These are phyloP conservation scores for Dictyostelium brefeldianum DNA, from an alignment of 78 protist species.

Conservation along the genomic window DNA sequence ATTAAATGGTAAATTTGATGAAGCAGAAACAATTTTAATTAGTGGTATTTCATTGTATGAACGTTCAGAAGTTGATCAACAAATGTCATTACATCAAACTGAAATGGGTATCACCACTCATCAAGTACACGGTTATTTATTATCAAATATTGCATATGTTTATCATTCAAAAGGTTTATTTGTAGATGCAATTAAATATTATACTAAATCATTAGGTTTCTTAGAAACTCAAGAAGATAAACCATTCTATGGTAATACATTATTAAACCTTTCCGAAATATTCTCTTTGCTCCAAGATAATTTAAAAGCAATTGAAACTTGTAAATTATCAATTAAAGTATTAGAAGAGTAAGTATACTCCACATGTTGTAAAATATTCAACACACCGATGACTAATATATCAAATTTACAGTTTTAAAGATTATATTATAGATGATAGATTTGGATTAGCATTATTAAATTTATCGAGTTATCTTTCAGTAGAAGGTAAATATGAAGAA, in stretches of 20 bases:
- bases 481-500: constrained; percentile 18
- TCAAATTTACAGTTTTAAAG: background rate
- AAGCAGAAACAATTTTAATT: constrained; percentile 39
- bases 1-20: background rate
- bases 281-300: constrained; percentile 8
- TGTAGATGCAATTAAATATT: background rate
- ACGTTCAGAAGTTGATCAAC: background rate
- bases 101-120: background rate
- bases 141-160: constrained; percentile 20
- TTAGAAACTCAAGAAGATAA: constrained; percentile 29
- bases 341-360: constrained; percentile 10
- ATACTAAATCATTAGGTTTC: background rate
- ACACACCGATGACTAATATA: no score
- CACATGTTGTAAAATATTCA: background rate
- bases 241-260: constrained; percentile 26
- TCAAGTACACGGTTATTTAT: constrained; percentile 33
- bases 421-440: constrained; percentile 52
- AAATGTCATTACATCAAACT: background rate
- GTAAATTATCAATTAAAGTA: constrained; percentile 24
- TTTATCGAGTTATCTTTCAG: constrained; percentile 50
- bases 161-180: constrained; percentile 11
- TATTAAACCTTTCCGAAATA: constrained; percentile 47
- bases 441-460: constrained; percentile 33
- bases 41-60: constrained; percentile 18
- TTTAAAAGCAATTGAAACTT: constrained; percentile 13